Evolutionary conservation across 2,329 filamentous ascomycete species (phyloP), one percentile per base, ranked within the genome.

Genomic region (Tricladium varicosporioides): DNA sequence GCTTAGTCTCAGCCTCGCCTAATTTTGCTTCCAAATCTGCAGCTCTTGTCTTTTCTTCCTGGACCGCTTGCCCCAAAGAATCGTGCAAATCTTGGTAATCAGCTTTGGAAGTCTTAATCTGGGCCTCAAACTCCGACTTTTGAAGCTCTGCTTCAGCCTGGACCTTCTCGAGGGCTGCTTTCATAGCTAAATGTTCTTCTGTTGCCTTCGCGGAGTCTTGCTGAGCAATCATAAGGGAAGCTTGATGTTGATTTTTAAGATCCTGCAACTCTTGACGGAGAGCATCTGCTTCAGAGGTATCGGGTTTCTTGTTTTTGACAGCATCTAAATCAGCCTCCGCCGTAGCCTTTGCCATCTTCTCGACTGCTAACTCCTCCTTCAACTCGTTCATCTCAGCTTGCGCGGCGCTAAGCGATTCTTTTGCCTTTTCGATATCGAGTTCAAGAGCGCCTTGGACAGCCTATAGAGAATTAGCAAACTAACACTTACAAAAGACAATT

Each of bases 61-160:
- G 83, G 1, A 85, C 76, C 53, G 86, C 73, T 63, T 80, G 72
- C 4, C 80, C 84, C 75, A 87, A 77, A 59, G 80, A 83, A 51
- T 87, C 82, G 67, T 83, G 81, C 74, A 87, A 80, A 61, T 85
- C 82, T 67, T 81, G 78, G 8, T 78, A 77, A 64, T 83, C 80
- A 19, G 78, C 75, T 69, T 74, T 75, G 63, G 77, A 73, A 4
- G 78, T 64, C 78, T 83, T 83, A 52, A 74, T 66, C 68, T 77
- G 78, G 10, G 77, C 76, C 10, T 80, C 78, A 2, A 77, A 75
- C 63, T 81, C 78, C 18, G 77, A 73, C 69, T 75, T 78, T 63
- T 78, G 73, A 7, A 79, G 76, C 60, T 82, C 78, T 0, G 85
- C 72, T 51, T 84, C 80, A 69, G 82, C 81, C 59, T 78, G 72